These are phyloP conservation scores for Wallacemonas rigidus DNA, from an alignment of 208 protist genomes.

Conservation along the genomic window DNA sequence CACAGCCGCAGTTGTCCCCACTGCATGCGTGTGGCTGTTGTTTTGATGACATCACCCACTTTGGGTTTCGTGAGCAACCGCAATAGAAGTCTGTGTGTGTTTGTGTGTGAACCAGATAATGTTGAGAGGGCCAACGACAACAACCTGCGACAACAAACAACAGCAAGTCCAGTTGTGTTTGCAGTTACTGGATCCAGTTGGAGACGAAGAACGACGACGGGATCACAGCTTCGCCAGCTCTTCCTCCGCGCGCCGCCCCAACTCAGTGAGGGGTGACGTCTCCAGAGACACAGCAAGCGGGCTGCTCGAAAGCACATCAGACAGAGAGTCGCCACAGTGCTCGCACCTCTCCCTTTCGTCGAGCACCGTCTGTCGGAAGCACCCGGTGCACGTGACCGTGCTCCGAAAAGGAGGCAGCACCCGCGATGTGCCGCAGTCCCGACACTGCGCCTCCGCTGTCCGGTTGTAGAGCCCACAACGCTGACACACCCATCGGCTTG, in stretches of 20 bases:
- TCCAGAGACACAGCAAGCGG: conserved; percentile 26
- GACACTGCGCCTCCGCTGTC: conserved; percentile 28
- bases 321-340: conserved; percentile 51
- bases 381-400: conserved; percentile 48
- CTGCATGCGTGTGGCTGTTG: too few species aligned
- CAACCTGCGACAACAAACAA: conserved; percentile 4
- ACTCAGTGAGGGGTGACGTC: conserved; percentile 8
- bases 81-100: too few species aligned
- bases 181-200: too few species aligned
- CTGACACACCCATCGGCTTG: conserved; percentile 61
- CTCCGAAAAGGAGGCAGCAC: conserved; percentile 37
- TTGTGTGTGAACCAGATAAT: too few species aligned
- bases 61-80: too few species aligned
- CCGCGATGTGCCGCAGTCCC: conserved; percentile 61
- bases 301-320: conserved; percentile 35
- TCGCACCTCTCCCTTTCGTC: conserved; percentile 58
- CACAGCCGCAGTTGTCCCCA: neutral
- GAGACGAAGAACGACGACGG: neutral
- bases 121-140: neutral
- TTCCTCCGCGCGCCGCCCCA: conserved; percentile 6
- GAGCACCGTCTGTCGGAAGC: conserved; percentile 54
- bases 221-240: neutral
- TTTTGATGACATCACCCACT: too few species aligned
- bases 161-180: neutral
- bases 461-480: conserved; percentile 55